These are phyloP conservation scores for Trichophyton equinum DNA, from an alignment of 2,329 filamentous ascomycete species.

Conservation along the genomic window DNA sequence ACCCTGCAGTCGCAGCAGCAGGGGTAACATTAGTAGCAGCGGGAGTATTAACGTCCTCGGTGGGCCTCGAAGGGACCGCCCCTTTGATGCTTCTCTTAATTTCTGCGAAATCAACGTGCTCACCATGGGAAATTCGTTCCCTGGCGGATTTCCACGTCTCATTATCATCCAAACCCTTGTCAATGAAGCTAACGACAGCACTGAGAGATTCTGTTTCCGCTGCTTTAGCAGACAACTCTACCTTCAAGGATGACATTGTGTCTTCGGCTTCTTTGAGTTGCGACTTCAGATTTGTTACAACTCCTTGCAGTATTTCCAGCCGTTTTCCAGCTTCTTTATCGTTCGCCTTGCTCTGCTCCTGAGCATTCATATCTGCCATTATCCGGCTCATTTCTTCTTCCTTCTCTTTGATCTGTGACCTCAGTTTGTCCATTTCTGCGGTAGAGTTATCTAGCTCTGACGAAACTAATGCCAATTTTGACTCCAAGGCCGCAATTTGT, in stretches of 20 bases:
- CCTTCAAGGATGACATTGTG: slow-evolving; percentile 35
- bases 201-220: slow-evolving; percentile 23
- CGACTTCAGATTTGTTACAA: slow-evolving; percentile 42
- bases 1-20: slow-evolving; percentile 19
- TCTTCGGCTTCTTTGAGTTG: slow-evolving; percentile 44
- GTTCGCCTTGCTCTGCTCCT: slow-evolving; percentile 22
- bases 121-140: slow-evolving; percentile 22
- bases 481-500: slow-evolving; percentile 33
- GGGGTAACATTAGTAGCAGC: slow-evolving; percentile 8
- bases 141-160: slow-evolving; percentile 25
- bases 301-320: slow-evolving; percentile 40
- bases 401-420: slow-evolving; percentile 30
- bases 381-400: slow-evolving; percentile 28
- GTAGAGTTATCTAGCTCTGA: slow-evolving; percentile 21
- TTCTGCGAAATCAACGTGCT: slow-evolving; percentile 21
- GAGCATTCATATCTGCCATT: slow-evolving; percentile 10
- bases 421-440: slow-evolving; percentile 24
- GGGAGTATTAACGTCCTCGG: neutral
- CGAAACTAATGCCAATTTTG: slow-evolving; percentile 24
- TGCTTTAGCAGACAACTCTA: slow-evolving; percentile 30
- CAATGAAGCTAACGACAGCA: slow-evolving; percentile 29
- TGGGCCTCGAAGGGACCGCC: neutral
- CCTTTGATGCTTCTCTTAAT: neutral
- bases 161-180: slow-evolving; percentile 27
- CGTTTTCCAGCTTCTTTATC: slow-evolving; percentile 38